phyloP scores from a whole-genome alignment of 371 early-diverging fungal genomes.

The Mucor saturninus region DNA sequence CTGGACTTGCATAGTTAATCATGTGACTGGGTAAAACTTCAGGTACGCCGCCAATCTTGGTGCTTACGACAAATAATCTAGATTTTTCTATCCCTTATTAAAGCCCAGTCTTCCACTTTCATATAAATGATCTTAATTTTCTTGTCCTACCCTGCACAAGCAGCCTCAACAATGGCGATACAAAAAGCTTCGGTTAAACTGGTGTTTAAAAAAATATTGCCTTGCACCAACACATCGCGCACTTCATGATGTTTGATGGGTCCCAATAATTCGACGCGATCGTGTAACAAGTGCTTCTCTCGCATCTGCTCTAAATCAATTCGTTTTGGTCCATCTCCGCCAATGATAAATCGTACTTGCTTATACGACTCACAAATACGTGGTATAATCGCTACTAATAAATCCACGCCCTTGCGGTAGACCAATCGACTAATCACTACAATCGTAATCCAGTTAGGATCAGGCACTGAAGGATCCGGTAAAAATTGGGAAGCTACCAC shows the following conservation, averaged over 20 bases:
- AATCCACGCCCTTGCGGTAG: slow-evolving; percentile 96
- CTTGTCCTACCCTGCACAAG: slow-evolving; percentile 82
- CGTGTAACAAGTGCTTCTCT: slow-evolving; percentile 91
- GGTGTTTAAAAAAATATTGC: slow-evolving; percentile 98
- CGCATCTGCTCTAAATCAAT: slow-evolving; percentile 98
- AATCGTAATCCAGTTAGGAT: slow-evolving; percentile 88
- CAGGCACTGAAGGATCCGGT: slow-evolving; percentile 81
- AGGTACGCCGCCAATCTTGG: slow-evolving; percentile 98
- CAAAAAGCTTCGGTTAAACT: slow-evolving; percentile 99
- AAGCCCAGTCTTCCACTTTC: no score
- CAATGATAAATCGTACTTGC: slow-evolving; percentile 92
- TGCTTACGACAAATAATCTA: slow-evolving; percentile 95
- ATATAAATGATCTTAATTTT: no score
- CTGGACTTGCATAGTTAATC: slow-evolving; percentile 94
- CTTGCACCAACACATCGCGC: slow-evolving; percentile 88
- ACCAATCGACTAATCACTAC: slow-evolving; percentile 95
- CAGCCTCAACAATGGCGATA: slow-evolving; percentile 99
- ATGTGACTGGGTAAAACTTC: slow-evolving; percentile 97
- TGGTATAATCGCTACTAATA: slow-evolving; percentile 93
- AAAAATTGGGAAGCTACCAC: slow-evolving; percentile 90
- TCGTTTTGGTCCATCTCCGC: slow-evolving; percentile 98
- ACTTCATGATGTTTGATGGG: slow-evolving; percentile 87
- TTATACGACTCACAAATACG: slow-evolving; percentile 87
- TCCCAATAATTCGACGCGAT: slow-evolving; percentile 94
- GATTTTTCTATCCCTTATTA: no score